These are phyloP conservation scores for Coprinopsis strossmayeri DNA, from an alignment of 768 basidiomycete genomes.

Conservation along the genomic window DNA sequence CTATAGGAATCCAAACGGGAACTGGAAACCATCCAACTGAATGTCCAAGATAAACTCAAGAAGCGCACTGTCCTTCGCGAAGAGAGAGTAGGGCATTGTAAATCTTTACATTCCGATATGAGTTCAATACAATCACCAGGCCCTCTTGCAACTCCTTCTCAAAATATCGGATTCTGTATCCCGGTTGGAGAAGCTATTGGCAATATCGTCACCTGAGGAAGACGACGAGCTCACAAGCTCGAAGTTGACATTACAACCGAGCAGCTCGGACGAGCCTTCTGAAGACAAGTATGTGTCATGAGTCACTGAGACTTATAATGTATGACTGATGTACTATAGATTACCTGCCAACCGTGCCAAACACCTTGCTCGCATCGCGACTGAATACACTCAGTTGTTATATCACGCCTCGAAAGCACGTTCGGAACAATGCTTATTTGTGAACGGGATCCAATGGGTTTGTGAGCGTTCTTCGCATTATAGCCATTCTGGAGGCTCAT, in stretches of 20 bases:
- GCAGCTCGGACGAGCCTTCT: constrained; percentile 33
- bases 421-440: constrained; percentile 69
- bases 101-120: not conserved
- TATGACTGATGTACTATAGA: too few species aligned
- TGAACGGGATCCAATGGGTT: constrained; percentile 85
- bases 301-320: not conserved
- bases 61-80: constrained; percentile 74
- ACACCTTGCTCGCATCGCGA: constrained; percentile 77
- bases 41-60: constrained; percentile 72
- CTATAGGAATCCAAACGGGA: constrained; percentile 54
- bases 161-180: constrained; percentile 90
- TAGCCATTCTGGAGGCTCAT: constrained; percentile 3
- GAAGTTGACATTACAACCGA: constrained; percentile 27
- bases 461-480: constrained; percentile 22
- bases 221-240: constrained; percentile 30
- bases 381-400: constrained; percentile 87
- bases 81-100: constrained; percentile 57
- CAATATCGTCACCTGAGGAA: constrained; percentile 52
- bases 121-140: constrained; percentile 34
- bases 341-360: constrained; percentile 63
- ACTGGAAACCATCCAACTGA: constrained; percentile 60
- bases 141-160: constrained; percentile 78
- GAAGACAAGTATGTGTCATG: constrained; percentile 32
- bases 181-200: constrained; percentile 80
- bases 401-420: constrained; percentile 86